A percentile compares a stretch with the other conserved stretches of the same genome.
Conservation (phyloP, 2,329 filamentous ascomycete species). For the Penicillium hordei region DNA sequence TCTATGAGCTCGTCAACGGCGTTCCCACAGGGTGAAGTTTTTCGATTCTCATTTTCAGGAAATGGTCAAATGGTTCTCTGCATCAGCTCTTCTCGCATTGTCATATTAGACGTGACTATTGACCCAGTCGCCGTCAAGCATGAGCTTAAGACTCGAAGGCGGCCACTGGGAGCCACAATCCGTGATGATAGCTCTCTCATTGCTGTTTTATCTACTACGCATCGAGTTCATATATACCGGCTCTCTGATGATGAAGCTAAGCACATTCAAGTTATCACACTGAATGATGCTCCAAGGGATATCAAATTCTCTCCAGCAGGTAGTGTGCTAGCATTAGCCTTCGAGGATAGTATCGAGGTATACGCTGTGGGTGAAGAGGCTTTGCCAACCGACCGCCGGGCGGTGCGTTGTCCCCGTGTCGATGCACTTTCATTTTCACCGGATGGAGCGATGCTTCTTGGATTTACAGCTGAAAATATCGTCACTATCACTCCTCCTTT, state of each 20-base stretch:
- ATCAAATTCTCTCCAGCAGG: conserved; percentile 80
- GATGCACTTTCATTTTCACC: conserved; percentile 73
- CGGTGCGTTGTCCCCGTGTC: conserved; percentile 75
- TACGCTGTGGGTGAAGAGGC: conserved; percentile 68
- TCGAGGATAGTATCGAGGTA: conserved; percentile 86
- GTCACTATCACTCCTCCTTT: conserved; percentile 78
- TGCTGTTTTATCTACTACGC: conserved; percentile 76
- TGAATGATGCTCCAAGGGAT: conserved; percentile 75
- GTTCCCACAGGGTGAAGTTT: conserved; percentile 78
- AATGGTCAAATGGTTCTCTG: conserved; percentile 72
- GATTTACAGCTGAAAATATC: conserved; percentile 70
- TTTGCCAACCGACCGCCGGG: conserved; percentile 65
- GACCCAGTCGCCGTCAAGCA: conserved; percentile 64
- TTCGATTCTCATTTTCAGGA: conserved; percentile 79
- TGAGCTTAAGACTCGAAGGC: conserved; percentile 75
- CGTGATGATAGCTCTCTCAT: conserved; percentile 74
- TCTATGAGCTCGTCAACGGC: conserved; percentile 79
- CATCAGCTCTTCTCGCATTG: conserved; percentile 81
- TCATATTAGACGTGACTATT: conserved; percentile 68
- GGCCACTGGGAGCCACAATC: conserved; percentile 74
- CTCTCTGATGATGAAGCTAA: conserved; percentile 64
- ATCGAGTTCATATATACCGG: conserved; percentile 84
- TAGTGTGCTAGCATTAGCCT: conserved; percentile 78
- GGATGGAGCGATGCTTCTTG: conserved; percentile 75
- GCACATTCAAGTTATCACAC: conserved; percentile 69